These are phyloP conservation scores for Xanthoceras sorbifolium DNA, from an alignment of 345 rosid species.

Conservation along the genomic window DNA sequence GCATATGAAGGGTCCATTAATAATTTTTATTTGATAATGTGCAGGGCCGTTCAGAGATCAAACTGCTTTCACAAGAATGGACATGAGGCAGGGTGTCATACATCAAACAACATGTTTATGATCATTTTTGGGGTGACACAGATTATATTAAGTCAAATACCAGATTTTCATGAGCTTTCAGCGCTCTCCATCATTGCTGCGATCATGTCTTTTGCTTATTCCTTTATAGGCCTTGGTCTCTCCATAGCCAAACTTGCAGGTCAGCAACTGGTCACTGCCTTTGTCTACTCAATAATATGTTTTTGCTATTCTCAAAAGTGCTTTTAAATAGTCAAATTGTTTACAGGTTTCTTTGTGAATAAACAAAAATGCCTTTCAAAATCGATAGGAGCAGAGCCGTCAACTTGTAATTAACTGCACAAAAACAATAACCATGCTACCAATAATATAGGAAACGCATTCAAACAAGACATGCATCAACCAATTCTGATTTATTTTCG, in stretches of 20 bases:
- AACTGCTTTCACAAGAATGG: conserved; percentile 79
- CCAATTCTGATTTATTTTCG: no score
- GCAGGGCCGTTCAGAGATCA: conserved; percentile 75
- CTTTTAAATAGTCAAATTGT: no score
- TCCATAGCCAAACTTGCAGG: conserved; percentile 59
- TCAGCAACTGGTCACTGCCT: background rate
- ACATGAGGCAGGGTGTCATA: conserved; percentile 48
- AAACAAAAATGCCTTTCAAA: no score
- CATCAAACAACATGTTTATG: conserved; percentile 64
- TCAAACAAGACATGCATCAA: no score
- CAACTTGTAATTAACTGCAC: no score
- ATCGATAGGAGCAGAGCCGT: no score
- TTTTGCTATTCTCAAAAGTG: no score
- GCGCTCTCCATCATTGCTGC: conserved; percentile 84
- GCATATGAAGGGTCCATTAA: background rate
- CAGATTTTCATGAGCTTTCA: conserved; percentile 78
- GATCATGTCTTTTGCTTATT: conserved; percentile 79
- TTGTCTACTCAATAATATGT: no score
- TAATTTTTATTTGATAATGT: background rate
- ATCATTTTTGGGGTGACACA: conserved; percentile 56
- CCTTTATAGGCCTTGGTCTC: conserved; percentile 72
- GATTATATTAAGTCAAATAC: conserved; percentile 79
- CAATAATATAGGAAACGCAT: no score
- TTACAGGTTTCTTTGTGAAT: no score
- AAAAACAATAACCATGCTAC: no score